phyloP scores from a whole-genome alignment of 2,329 filamentous ascomycete genomes.

The Xylariaceae sp. region DNA sequence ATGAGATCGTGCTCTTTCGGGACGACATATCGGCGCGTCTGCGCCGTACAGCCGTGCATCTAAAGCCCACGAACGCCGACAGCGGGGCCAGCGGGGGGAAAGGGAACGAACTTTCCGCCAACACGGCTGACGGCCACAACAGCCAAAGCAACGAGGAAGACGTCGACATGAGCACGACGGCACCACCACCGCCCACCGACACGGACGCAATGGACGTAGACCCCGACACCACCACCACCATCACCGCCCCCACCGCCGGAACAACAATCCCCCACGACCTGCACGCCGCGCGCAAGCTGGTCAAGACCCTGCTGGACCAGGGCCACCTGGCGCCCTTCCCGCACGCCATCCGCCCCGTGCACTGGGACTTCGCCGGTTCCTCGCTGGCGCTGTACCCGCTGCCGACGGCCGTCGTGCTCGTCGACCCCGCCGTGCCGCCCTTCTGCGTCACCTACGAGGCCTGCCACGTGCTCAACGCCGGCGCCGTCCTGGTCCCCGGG shows the following conservation, averaged over 20 bases:
- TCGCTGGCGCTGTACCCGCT: slow-evolving; percentile 83
- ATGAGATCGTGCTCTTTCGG: slow-evolving; percentile 84
- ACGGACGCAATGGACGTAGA: slow-evolving; percentile 51
- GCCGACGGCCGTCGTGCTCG: slow-evolving; percentile 79
- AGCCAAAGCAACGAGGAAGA: slow-evolving; percentile 14
- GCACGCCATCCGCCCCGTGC: slow-evolving; percentile 74
- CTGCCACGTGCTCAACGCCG: slow-evolving; percentile 94
- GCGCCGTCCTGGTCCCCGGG: slow-evolving; percentile 70
- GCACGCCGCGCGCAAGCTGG: slow-evolving; percentile 71
- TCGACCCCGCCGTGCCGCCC: slow-evolving; percentile 78
- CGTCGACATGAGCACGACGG: slow-evolving; percentile 40
- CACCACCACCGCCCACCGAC: slow-evolving; percentile 30
- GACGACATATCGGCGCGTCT: slow-evolving; percentile 85
- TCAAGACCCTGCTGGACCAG: slow-evolving; percentile 91
- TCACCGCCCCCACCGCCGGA: slow-evolving; percentile 10
- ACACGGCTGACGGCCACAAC: slow-evolving; percentile 11
- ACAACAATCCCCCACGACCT: slow-evolving; percentile 50
- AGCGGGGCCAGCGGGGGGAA: slow-evolving; percentile 40
- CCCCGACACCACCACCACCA: slow-evolving; percentile 22
- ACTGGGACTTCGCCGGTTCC: slow-evolving; percentile 83
- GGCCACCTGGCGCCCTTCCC: slow-evolving; percentile 87
- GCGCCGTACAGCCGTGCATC: slow-evolving; percentile 73
- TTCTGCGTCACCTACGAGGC: slow-evolving; percentile 93
- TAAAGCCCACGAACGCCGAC: slow-evolving; percentile 52
- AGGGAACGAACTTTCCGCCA: slow-evolving; percentile 34